phyloP scores from a whole-genome alignment of 257 asterid genomes.

The Solanum habrochaites region DNA sequence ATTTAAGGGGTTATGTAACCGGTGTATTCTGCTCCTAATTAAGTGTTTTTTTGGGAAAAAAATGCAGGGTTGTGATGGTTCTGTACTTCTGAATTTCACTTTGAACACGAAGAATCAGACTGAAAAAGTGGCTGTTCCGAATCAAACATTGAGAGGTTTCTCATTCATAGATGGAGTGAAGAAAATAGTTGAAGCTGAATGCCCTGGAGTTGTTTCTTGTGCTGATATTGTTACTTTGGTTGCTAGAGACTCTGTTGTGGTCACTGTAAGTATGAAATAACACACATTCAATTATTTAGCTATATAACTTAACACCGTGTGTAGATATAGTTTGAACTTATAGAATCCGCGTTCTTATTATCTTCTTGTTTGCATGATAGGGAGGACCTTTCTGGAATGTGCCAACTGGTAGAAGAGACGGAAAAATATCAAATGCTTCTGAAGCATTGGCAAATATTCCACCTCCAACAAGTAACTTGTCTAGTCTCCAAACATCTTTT shows the following conservation, averaged over 20 bases:
- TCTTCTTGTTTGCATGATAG: neutral
- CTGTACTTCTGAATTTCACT: conserved; percentile 12
- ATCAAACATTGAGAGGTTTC: neutral
- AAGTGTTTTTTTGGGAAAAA: neutral
- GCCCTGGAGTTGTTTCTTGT: conserved; percentile 13
- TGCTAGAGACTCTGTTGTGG: conserved; percentile 13
- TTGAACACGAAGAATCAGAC: neutral
- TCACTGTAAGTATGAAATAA: neutral
- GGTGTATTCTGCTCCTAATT: neutral
- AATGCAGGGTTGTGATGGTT: conserved; percentile 12
- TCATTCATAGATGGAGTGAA: conserved; percentile 6
- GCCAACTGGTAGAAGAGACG: conserved; percentile 26
- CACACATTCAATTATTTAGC: neutral
- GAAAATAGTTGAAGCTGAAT: neutral
- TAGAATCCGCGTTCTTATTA: neutral
- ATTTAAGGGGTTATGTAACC: no score
- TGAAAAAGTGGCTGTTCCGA: conserved; percentile 1
- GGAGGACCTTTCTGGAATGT: conserved; percentile 27
- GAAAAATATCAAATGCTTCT: conserved; percentile 9
- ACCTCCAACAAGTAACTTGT: conserved; percentile 41
- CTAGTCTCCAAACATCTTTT: conserved; percentile 31
- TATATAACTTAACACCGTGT: neutral
- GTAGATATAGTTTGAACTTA: neutral
- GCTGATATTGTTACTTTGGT: conserved; percentile 8
- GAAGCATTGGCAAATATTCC: conserved; percentile 42